Percentiles rank a stretch among this genome's conserved stretches.
Conservation (phyloP, 371 early-diverging fungal genomes). For the Rhizopus arrhizus region DNA sequence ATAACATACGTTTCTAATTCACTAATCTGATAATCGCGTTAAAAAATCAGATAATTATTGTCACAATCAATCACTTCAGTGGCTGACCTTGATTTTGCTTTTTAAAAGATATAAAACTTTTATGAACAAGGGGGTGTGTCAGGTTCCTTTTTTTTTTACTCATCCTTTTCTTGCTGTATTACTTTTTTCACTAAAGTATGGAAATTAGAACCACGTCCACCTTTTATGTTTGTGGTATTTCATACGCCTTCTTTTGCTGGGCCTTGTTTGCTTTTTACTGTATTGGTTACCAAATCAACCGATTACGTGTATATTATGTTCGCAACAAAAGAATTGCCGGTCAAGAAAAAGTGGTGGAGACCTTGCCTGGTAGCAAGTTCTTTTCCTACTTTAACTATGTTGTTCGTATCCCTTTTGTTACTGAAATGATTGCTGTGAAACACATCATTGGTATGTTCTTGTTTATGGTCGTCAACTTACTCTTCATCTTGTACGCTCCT, state of each 20-base stretch:
- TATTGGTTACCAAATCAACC: slow-evolving; percentile 37
- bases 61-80: background rate
- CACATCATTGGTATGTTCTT: slow-evolving; percentile 39
- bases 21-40: background rate
- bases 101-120: background rate
- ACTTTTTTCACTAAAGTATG: background rate
- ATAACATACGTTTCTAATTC: background rate
- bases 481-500: slow-evolving; percentile 40
- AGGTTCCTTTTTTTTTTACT: background rate
- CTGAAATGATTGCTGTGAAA: slow-evolving; percentile 43
- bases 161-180: background rate
- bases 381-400: slow-evolving; percentile 23
- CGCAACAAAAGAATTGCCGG: slow-evolving; percentile 27
- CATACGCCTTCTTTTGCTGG: slow-evolving; percentile 49
- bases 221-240: slow-evolving; percentile 32
- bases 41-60: background rate
- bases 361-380: slow-evolving; percentile 13
- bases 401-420: slow-evolving; percentile 43
- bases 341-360: slow-evolving; percentile 4
- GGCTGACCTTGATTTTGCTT: background rate
- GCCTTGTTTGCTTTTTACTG: slow-evolving; percentile 45
- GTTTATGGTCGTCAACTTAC: slow-evolving; percentile 35
- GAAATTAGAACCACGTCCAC: slow-evolving; percentile 13
- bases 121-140: background rate
- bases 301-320: slow-evolving; percentile 27